A percentile compares a stretch with the other conserved stretches of the same genome.
Evolutionary conservation across 768 basidiomycete species (phyloP).

Genomic region (Mycena belliarum): DNA sequence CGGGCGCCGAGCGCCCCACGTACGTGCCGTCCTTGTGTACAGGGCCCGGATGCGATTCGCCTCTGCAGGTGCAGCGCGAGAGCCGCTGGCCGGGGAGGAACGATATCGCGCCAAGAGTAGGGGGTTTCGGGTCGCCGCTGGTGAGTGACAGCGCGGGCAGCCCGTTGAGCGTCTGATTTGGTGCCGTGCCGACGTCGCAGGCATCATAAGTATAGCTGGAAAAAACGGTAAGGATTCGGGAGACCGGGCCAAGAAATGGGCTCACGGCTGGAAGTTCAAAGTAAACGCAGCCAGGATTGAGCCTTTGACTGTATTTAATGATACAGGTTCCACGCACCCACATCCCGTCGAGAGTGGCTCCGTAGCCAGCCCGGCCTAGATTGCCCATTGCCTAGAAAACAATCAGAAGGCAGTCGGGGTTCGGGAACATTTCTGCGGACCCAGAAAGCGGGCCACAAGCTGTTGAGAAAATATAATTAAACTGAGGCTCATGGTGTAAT

Average conservation of each 20-base stretch:
- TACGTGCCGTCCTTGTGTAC: conserved; percentile 73
- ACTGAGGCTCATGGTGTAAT: too few relatives aligned
- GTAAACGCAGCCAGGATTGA: not conserved
- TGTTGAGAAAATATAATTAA: too few relatives aligned
- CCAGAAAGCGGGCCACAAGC: conserved; percentile 82
- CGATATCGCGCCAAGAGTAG: conserved; percentile 60
- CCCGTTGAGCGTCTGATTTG: conserved; percentile 79
- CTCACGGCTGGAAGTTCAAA: not conserved
- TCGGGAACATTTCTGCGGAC: conserved; percentile 41
- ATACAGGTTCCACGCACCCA: conserved; percentile 3
- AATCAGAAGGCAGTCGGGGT: not conserved
- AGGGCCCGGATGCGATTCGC: conserved; percentile 88
- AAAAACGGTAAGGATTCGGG: not conserved
- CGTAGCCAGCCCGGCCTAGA: conserved; percentile 12
- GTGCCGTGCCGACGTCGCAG: conserved; percentile 90
- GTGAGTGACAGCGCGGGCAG: conserved; percentile 58
- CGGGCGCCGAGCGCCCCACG: conserved; percentile 80
- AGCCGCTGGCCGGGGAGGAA: conserved; percentile 78
- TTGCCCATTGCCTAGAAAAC: not conserved
- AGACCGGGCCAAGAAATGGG: not conserved
- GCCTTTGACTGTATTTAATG: not conserved
- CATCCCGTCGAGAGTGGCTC: conserved; percentile 78
- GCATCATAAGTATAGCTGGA: conserved; percentile 65
- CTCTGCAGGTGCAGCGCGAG: conserved; percentile 84
- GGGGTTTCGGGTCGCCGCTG: conserved; percentile 53